These are phyloP conservation scores for Solanum rostratum DNA, from an alignment of 257 asterid genomes.

Conservation along the genomic window DNA sequence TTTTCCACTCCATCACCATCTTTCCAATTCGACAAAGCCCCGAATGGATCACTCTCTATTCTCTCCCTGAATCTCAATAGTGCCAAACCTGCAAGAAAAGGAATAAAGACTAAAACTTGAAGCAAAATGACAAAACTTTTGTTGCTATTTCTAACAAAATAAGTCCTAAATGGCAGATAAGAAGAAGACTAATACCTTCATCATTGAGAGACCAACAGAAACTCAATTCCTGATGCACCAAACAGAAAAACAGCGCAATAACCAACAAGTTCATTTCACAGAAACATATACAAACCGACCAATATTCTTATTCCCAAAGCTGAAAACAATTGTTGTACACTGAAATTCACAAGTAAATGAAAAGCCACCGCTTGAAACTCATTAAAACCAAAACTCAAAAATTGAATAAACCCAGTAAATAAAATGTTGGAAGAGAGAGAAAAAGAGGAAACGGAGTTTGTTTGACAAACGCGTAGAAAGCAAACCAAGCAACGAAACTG, in stretches of 20 bases:
- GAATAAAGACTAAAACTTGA: neutral
- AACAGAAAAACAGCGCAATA: conserved; percentile 5
- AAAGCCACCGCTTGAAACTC: conserved; percentile 17
- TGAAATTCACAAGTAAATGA: conserved; percentile 16
- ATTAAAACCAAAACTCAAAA: neutral
- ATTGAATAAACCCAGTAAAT: neutral
- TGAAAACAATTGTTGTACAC: conserved; percentile 4
- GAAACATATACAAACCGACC: conserved; percentile 7
- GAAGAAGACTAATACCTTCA: conserved; percentile 45
- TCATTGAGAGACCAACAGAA: conserved; percentile 29
- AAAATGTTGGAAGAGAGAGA: neutral
- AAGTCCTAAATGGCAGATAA: neutral
- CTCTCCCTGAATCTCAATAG: conserved; percentile 54
- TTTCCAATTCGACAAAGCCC: conserved; percentile 57
- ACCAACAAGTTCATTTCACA: conserved; percentile 12
- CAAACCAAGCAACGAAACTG: neutral
- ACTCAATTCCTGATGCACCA: conserved; percentile 11
- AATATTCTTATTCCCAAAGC: neutral
- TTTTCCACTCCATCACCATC: conserved; percentile 42
- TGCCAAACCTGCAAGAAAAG: conserved; percentile 37
- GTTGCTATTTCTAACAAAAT: neutral
- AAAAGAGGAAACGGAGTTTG: neutral
- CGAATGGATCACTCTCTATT: conserved; percentile 46
- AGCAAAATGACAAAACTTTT: neutral
- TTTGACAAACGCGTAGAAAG: neutral